Percentiles rank a stretch among this genome's conserved stretches.
Conservation (phyloP, 768 basidiomycete species). For the Hemileccinum impolitum region DNA sequence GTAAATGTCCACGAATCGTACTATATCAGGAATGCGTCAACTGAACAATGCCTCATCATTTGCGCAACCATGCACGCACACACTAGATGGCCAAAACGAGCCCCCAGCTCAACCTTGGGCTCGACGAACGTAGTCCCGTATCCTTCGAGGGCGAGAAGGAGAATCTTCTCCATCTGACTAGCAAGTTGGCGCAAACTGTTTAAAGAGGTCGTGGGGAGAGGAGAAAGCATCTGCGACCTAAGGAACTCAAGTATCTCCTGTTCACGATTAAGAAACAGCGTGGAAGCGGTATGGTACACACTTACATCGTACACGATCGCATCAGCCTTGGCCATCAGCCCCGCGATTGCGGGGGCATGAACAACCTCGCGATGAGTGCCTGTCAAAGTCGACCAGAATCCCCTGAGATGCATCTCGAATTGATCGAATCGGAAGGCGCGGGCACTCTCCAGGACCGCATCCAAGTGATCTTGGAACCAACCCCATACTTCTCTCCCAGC, state of each 20-base stretch:
- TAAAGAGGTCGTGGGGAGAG: conserved; percentile 64
- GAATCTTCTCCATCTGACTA: conserved; percentile 88
- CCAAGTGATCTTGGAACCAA: conserved; percentile 90
- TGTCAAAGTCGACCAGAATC: conserved; percentile 77
- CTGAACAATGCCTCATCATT: background rate
- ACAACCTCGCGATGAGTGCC: conserved; percentile 83
- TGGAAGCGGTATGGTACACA: conserved; percentile 13
- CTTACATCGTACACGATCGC: conserved; percentile 88
- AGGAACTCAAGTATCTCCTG: conserved; percentile 88
- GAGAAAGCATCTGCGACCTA: conserved; percentile 79
- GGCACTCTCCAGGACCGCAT: conserved; percentile 75
- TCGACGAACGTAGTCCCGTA: conserved; percentile 90
- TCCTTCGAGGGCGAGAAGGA: conserved; percentile 73
- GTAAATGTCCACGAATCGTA: conserved; percentile 89
- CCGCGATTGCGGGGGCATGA: conserved; percentile 84
- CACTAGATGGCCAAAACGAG: conserved; percentile 87
- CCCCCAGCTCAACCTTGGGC: conserved; percentile 87
- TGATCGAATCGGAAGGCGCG: conserved; percentile 81
- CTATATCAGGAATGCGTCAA: conserved; percentile 37
- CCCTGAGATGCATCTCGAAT: conserved; percentile 81
- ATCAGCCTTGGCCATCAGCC: conserved; percentile 86
- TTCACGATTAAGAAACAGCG: conserved; percentile 19
- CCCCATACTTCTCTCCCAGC: conserved; percentile 86
- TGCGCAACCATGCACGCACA: conserved; percentile 46
- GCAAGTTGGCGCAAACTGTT: conserved; percentile 76